A percentile compares a stretch with the other conserved stretches of the same genome.
Conservation (phyloP, 192 early-diverging fungal genomes). For the Physocladia obscura region DNA sequence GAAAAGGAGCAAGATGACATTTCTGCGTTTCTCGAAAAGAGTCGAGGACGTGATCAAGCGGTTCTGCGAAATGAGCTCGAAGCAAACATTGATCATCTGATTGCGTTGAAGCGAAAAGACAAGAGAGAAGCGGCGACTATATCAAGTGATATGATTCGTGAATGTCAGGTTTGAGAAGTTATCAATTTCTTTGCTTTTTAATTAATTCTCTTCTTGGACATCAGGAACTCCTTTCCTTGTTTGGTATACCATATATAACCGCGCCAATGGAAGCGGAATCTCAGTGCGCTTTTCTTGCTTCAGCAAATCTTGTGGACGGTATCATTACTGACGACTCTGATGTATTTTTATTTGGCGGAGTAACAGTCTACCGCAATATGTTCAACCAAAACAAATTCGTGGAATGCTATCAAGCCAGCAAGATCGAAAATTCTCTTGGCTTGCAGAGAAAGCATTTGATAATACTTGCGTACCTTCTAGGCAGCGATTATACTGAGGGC, state of each 20-base stretch:
- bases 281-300: conserved; percentile 76
- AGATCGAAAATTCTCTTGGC: conserved; percentile 66
- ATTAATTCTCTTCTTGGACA: conserved; percentile 13
- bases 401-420: conserved; percentile 72
- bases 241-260: conserved; percentile 90
- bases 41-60: background rate
- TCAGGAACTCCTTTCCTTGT: conserved; percentile 76
- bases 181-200: background rate
- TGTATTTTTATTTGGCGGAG: conserved; percentile 89
- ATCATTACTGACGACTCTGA: conserved; percentile 97
- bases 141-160: conserved; percentile 71
- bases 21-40: background rate
- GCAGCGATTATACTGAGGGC: conserved; percentile 96
- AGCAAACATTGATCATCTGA: conserved; percentile 34
- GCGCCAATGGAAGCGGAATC: conserved; percentile 98
- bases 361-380: conserved; percentile 83
- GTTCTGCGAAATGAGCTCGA: background rate
- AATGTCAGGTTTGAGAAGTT: conserved; percentile 52
- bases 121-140: conserved; percentile 63
- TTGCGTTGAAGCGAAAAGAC: conserved; percentile 51
- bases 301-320: conserved; percentile 76
- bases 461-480: conserved; percentile 82
- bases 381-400: conserved; percentile 89
- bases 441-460: conserved; percentile 74
- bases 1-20: conserved; percentile 1